A percentile compares a stretch with the other conserved stretches of the same genome.
Evolutionary conservation across 176 grass and related monocot species (phyloP).

Genomic region (Otatea glauca): DNA sequence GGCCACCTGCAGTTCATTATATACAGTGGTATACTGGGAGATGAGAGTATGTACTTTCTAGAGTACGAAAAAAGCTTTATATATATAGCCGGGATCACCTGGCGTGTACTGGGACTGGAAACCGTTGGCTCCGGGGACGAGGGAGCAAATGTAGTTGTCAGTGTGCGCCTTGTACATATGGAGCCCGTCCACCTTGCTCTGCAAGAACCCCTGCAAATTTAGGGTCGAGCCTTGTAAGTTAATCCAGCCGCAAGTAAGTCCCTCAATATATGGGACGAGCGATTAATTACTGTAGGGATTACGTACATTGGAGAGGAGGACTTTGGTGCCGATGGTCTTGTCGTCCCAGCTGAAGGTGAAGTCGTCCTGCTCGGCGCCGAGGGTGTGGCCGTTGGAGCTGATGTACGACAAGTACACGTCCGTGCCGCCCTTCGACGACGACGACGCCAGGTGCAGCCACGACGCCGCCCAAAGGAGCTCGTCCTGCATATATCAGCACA

Average conservation of each 20-base stretch:
- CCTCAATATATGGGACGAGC: no score
- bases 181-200: conserved; percentile 39
- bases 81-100: conserved; percentile 8
- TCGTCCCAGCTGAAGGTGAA: conserved; percentile 90
- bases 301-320: conserved; percentile 70
- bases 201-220: conserved; percentile 49
- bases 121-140: conserved; percentile 53
- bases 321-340: conserved; percentile 68
- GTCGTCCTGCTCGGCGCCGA: conserved; percentile 71
- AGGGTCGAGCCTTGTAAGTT: no score
- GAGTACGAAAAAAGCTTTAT: no score
- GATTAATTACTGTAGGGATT: neutral
- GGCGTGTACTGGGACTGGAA: conserved; percentile 78
- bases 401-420: conserved; percentile 77
- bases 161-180: conserved; percentile 78
- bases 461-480: conserved; percentile 79
- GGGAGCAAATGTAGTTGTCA: conserved; percentile 73
- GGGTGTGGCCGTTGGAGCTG: conserved; percentile 51
- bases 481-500: conserved; percentile 38
- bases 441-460: conserved; percentile 63
- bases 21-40: no score
- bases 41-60: no score
- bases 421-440: conserved; percentile 22
- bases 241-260: no score
- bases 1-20: neutral